phyloP scores from a whole-genome alignment of 1,139 yeast genomes.

The Debaryomycetaceae sp. region DNA sequence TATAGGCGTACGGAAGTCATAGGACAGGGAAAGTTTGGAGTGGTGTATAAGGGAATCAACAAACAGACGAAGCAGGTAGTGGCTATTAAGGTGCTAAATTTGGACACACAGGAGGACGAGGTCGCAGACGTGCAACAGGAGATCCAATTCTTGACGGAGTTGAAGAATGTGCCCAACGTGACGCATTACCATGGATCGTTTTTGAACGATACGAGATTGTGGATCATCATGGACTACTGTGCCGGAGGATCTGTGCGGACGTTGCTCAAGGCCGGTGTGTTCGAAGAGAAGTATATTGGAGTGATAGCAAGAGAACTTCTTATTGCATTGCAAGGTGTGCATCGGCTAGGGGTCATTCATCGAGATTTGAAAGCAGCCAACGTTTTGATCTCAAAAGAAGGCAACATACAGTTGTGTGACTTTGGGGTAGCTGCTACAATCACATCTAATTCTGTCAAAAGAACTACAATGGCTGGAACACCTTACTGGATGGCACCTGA shows the following conservation, averaged over 20 bases:
- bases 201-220: conserved; percentile 78
- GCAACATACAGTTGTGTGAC: conserved; percentile 88
- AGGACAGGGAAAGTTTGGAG: conserved; percentile 96
- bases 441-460: conserved; percentile 68
- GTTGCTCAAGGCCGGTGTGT: conserved; percentile 77
- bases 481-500: conserved; percentile 99
- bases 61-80: conserved; percentile 68
- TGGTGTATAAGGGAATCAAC: conserved; percentile 83
- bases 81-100: conserved; percentile 88
- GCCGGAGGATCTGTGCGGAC: conserved; percentile 96
- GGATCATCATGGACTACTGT: conserved; percentile 98
- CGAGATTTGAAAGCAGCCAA: conserved; percentile 96
- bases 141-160: conserved; percentile 77
- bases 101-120: conserved; percentile 93
- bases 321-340: conserved; percentile 76
- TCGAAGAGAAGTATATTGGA: conserved; percentile 81
- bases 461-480: conserved; percentile 97
- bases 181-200: conserved; percentile 91
- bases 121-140: conserved; percentile 94
- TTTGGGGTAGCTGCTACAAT: conserved; percentile 97
- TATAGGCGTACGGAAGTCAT: conserved; percentile 85
- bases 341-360: conserved; percentile 87
- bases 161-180: conserved; percentile 83
- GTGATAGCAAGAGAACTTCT: conserved; percentile 80
- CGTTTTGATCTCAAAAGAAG: conserved; percentile 83